phyloP scores from a whole-genome alignment of 768 basidiomycete species.

The Lactarius deliciosus region DNA sequence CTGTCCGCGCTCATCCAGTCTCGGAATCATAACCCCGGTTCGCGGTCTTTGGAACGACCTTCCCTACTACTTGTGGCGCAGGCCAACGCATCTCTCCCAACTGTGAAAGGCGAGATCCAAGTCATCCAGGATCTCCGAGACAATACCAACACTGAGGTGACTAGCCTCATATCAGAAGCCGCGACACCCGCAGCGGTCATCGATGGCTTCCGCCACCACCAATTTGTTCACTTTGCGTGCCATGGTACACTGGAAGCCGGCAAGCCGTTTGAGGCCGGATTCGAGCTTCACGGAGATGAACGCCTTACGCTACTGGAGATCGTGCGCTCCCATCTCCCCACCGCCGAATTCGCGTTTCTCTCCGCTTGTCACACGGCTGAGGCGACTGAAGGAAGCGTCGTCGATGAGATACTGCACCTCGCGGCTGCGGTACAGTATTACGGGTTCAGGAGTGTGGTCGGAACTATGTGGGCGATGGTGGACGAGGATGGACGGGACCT shows the following conservation, averaged over 20 bases:
- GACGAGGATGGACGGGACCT: background rate
- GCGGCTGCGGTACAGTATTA: slow-evolving; percentile 23
- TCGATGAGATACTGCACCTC: slow-evolving; percentile 21
- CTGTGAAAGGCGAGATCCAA: slow-evolving; percentile 4
- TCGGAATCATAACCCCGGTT: background rate
- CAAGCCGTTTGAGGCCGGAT: slow-evolving; percentile 5
- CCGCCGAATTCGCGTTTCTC: slow-evolving; percentile 4
- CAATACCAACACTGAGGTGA: background rate
- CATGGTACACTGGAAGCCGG: slow-evolving; percentile 9
- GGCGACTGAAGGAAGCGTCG: background rate
- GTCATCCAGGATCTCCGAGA: slow-evolving; percentile 3
- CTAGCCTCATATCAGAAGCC: background rate
- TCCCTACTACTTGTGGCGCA: slow-evolving; percentile 1
- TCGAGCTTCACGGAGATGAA: background rate
- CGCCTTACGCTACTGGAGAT: background rate
- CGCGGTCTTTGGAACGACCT: background rate
- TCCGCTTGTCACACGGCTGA: slow-evolving; percentile 4
- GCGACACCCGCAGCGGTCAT: background rate
- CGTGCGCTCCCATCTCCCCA: background rate
- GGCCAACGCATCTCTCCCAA: slow-evolving; percentile 7
- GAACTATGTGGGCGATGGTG: slow-evolving; percentile 11
- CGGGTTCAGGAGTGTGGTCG: slow-evolving; percentile 13
- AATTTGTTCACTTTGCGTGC: slow-evolving; percentile 14
- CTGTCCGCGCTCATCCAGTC: background rate
- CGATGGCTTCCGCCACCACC: background rate